Evolutionary conservation across 148 eudicot species (phyloP).

Genomic region (Nepenthes mirabilis): DNA sequence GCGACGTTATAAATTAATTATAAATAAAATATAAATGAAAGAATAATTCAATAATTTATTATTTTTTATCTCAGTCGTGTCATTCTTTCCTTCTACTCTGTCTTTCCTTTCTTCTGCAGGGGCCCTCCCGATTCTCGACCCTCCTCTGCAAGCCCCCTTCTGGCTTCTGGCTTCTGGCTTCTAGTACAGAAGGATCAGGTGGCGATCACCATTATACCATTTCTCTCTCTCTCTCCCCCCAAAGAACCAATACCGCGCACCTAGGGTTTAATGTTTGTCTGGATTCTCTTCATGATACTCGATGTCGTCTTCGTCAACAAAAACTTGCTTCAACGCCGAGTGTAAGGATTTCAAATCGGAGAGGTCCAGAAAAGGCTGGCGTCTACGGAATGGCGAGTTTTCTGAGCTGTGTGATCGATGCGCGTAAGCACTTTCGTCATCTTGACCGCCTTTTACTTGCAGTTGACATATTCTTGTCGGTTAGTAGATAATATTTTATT

Average conservation of each 20-base stretch:
- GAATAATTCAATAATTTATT: too few relatives aligned
- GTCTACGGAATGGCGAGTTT: slow-evolving; percentile 39
- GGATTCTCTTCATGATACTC: background rate
- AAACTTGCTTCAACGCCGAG: slow-evolving; percentile 37
- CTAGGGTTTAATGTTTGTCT: background rate
- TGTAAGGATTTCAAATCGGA: slow-evolving; percentile 26
- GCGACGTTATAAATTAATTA: too few relatives aligned
- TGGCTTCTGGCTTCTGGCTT: background rate
- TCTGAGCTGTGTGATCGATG: slow-evolving; percentile 65
- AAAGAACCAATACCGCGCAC: background rate
- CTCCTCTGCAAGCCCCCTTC: background rate
- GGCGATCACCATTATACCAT: background rate
- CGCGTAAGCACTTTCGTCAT: slow-evolving; percentile 24
- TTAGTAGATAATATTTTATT: background rate
- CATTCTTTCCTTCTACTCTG: background rate
- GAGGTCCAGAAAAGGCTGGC: slow-evolving; percentile 48
- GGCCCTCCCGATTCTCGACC: background rate
- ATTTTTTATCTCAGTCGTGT: too few relatives aligned
- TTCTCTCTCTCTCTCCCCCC: background rate
- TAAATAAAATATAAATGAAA: too few relatives aligned
- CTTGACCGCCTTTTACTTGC: background rate
- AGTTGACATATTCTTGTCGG: background rate
- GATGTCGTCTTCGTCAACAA: slow-evolving; percentile 13
- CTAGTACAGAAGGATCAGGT: background rate
- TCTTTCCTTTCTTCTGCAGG: background rate